A percentile compares a stretch with the other conserved stretches of the same genome.
These are phyloP conservation scores for Rhizopogon vulgaris DNA, from an alignment of 768 basidiomycete genomes.

Conservation along the genomic window DNA sequence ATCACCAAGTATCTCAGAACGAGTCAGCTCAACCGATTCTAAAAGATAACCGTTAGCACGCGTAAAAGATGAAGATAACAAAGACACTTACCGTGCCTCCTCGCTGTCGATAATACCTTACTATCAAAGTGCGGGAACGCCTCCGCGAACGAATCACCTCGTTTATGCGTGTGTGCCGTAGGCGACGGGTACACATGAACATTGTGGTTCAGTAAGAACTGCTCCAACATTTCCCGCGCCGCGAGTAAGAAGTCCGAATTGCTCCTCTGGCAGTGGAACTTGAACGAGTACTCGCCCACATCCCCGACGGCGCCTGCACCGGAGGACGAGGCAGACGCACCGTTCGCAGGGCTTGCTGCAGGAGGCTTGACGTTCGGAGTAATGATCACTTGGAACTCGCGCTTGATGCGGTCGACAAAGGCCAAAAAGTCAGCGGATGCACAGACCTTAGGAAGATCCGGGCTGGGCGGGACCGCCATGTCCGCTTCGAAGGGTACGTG, in stretches of 20 bases:
- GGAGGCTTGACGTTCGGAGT: constrained; percentile 65
- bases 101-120: constrained; percentile 80
- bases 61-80: constrained; percentile 5
- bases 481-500: constrained; percentile 96
- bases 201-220: constrained; percentile 80
- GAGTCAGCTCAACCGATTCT: constrained; percentile 77
- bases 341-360: constrained; percentile 36
- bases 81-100: constrained; percentile 48
- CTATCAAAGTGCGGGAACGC: constrained; percentile 96
- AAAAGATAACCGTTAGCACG: constrained; percentile 5
- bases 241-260: constrained; percentile 91
- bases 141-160: constrained; percentile 90
- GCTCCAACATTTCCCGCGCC: constrained; percentile 88
- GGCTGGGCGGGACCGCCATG: constrained; percentile 80
- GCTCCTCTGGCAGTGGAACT: constrained; percentile 91
- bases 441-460: constrained; percentile 72
- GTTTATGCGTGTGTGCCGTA: constrained; percentile 73
- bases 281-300: constrained; percentile 77
- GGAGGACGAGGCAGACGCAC: constrained; percentile 34
- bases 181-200: constrained; percentile 78
- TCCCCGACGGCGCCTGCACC: constrained; percentile 12
- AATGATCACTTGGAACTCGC: constrained; percentile 89
- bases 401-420: constrained; percentile 88
- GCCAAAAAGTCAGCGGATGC: constrained; percentile 75
- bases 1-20: constrained; percentile 63